phyloP scores from a whole-genome alignment of 345 rosid species.

The Salix purpurea region DNA sequence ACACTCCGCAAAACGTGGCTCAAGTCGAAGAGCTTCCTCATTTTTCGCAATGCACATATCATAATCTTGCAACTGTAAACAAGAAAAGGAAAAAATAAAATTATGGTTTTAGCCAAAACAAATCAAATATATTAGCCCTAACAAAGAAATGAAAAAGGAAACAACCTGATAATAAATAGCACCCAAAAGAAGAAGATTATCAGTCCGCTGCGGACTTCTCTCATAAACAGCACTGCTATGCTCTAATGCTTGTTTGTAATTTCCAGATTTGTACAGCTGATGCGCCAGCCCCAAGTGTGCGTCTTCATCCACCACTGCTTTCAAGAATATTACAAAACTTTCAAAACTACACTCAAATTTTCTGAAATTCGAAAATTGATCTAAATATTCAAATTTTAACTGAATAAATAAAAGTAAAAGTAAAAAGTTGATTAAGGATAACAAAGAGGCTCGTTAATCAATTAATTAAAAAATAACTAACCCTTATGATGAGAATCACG shows the following conservation, averaged over 20 bases:
- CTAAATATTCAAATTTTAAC: conserved; percentile 11
- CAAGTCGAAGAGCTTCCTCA: conserved; percentile 90
- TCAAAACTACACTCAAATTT: not conserved
- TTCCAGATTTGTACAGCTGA: conserved; percentile 80
- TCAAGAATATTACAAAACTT: not conserved
- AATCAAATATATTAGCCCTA: not conserved
- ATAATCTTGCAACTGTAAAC: conserved; percentile 75
- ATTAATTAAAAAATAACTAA: conserved; percentile 1
- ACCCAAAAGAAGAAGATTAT: conserved; percentile 92
- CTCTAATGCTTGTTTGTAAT: conserved; percentile 72
- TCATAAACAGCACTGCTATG: conserved; percentile 76
- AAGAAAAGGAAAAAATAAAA: not conserved
- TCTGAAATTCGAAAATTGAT: not conserved
- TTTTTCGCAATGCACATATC: conserved; percentile 94
- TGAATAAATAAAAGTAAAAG: not conserved
- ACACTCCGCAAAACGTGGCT: conserved; percentile 96
- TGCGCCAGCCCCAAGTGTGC: conserved; percentile 67
- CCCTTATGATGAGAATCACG: conserved; percentile 45
- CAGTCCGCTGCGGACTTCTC: conserved; percentile 70
- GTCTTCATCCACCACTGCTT: conserved; percentile 48
- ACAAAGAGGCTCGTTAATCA: too few species aligned
- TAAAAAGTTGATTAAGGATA: not conserved
- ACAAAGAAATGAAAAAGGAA: not conserved
- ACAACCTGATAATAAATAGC: conserved; percentile 92
- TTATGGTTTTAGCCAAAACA: not conserved